Evolutionary conservation across 768 basidiomycete genomes (phyloP), one percentile per base, ranked within the genome.

Genomic region (Pseudohyphozyma bogoriensis): DNA sequence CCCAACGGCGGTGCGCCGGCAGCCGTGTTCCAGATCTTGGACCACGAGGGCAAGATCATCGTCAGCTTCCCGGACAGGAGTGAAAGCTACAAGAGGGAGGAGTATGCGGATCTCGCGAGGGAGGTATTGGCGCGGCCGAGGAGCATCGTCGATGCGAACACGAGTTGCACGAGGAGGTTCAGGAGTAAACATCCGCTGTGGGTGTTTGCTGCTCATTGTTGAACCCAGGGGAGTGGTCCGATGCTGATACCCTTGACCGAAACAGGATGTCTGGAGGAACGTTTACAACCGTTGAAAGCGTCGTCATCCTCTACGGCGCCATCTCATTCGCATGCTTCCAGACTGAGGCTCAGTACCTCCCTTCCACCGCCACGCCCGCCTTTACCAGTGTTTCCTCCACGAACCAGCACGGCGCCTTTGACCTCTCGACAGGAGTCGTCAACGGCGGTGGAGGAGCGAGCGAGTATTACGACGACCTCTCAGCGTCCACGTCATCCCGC

Each of bases 1-100:
- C n/a, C n/a, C n/a, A 26, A 47, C 35, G 51, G 36, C 28, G 52
- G 51, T 5, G 59, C 56, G 26, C 66, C 69, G 2, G 53, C 57
- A 11, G 65, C 68, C 53, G 68, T 69, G 51, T 71, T 71, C 52
- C 70, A 71, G 49, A 61, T 71, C 47, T 62, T 71, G 24, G 68
- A 63, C 55, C 42, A 51, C 8, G 51, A 24, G 20, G 61, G 63
- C 16, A 40, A 56, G 16, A 51, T 55, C 18, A 59, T 68, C 49
- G 54, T 62, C 9, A 60, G 64, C 40, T 66, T 58, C 44, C 65
- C 65, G 8, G 24, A 49, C 50, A n/a, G n/a, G n/a, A n/a, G n/a
- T n/a, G n/a, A n/a, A n/a, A n/a, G 42, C 24, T 67, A 66, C 53
- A 54, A 60, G 7, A 55, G 51, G 31, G 63, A 64, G 44, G 55